These are phyloP conservation scores for Clonostachys solani DNA, from an alignment of 2,329 filamentous ascomycete species.

Conservation along the genomic window DNA sequence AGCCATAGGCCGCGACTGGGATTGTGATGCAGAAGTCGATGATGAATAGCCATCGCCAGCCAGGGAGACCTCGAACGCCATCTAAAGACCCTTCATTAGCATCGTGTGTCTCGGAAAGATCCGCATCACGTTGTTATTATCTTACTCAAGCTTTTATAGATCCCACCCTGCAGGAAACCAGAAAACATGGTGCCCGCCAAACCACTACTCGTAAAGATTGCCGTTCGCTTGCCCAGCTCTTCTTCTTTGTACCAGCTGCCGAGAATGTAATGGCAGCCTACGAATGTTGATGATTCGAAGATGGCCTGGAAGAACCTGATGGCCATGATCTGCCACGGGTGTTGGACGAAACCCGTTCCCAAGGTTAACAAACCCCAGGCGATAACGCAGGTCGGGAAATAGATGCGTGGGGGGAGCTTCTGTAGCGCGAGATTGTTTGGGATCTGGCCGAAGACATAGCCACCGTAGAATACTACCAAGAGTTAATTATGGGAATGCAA, in stretches of 20 bases:
- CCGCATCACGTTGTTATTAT: background rate
- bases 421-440: slow-evolving; percentile 59
- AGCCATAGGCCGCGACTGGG: slow-evolving; percentile 19
- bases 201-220: slow-evolving; percentile 58
- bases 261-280: slow-evolving; percentile 35
- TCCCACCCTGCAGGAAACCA: slow-evolving; percentile 59
- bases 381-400: slow-evolving; percentile 60
- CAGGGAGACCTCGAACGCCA: slow-evolving; percentile 30
- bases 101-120: too few relatives aligned
- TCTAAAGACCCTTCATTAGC: slow-evolving; percentile 18
- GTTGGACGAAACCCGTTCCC: slow-evolving; percentile 35
- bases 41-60: slow-evolving; percentile 41
- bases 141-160: slow-evolving; percentile 34
- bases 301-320: slow-evolving; percentile 33
- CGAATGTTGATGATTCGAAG: slow-evolving; percentile 31
- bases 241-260: slow-evolving; percentile 55
- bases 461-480: slow-evolving; percentile 1
- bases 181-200: slow-evolving; percentile 46
- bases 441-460: slow-evolving; percentile 51
- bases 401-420: slow-evolving; percentile 57
- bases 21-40: slow-evolving; percentile 29
- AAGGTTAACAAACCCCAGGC: slow-evolving; percentile 62
- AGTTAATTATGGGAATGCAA: background rate
- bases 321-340: slow-evolving; percentile 27
- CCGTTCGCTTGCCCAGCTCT: slow-evolving; percentile 59